phyloP scores from a whole-genome alignment of 139 green algal genomes.

The Volvox africanus region DNA sequence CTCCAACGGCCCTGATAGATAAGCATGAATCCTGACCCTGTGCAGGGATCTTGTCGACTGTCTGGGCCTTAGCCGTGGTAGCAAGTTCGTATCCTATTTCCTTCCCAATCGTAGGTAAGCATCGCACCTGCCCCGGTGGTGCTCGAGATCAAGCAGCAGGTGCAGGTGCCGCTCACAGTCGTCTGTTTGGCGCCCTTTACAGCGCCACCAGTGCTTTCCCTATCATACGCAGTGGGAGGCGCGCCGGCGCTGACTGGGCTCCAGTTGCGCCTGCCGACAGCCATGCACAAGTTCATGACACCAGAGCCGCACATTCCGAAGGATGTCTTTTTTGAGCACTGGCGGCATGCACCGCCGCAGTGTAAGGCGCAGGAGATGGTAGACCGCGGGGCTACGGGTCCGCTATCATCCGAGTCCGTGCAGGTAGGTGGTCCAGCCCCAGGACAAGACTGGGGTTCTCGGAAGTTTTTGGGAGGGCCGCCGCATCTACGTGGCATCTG shows the following conservation, averaged over 20 bases:
- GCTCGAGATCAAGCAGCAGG: slow-evolving; percentile 71
- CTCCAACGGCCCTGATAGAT: no score
- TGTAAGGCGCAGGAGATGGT: slow-evolving; percentile 70
- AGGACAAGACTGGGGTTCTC: no score
- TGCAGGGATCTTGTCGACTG: no score
- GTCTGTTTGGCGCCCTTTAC: slow-evolving; percentile 60
- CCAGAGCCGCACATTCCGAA: slow-evolving; percentile 70
- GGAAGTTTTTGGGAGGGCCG: no score
- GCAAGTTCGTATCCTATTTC: no score
- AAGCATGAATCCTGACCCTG: no score
- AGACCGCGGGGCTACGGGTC: slow-evolving; percentile 38
- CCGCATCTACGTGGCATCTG: no score
- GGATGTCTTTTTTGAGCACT: slow-evolving; percentile 85
- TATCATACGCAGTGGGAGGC: slow-evolving; percentile 58
- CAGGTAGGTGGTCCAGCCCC: slow-evolving; percentile 1
- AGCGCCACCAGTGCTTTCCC: slow-evolving; percentile 41
- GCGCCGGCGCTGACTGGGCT: slow-evolving; percentile 49
- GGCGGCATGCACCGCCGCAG: slow-evolving; percentile 67
- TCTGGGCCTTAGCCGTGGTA: no score
- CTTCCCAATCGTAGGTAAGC: neutral
- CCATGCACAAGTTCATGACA: slow-evolving; percentile 79
- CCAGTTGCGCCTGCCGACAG: slow-evolving; percentile 75
- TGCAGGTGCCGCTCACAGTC: slow-evolving; percentile 74
- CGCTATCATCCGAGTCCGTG: slow-evolving; percentile 29
- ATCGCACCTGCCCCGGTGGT: slow-evolving; percentile 29